Percentiles rank a stretch among this genome's conserved stretches.
phyloP scores from a whole-genome alignment of 345 rosid species.

The Odontarrhena argentea region DNA sequence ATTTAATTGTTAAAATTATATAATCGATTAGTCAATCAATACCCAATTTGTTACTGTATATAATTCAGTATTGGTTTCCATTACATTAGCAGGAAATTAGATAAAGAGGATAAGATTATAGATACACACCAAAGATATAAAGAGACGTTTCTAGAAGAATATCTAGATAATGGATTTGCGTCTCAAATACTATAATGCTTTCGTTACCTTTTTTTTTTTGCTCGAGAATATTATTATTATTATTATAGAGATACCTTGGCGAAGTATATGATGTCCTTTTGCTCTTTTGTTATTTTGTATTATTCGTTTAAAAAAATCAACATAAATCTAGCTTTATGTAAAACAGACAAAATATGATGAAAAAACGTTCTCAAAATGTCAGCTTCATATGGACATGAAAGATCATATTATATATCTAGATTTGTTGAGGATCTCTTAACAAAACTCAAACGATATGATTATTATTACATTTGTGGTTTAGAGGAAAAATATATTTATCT shows the following conservation, averaged over 20 bases:
- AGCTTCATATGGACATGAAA: conserved; percentile 34
- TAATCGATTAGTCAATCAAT: not conserved
- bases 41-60: not conserved
- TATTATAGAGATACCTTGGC: not conserved
- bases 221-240: conserved; percentile 19
- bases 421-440: conserved; percentile 5
- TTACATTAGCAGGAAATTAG: not conserved
- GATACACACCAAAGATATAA: not conserved
- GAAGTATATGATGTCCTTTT: conserved; percentile 9
- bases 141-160: conserved; percentile 37
- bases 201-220: not conserved
- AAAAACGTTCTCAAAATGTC: conserved; percentile 23
- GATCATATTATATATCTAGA: conserved; percentile 21
- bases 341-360: conserved; percentile 28
- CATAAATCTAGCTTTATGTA: conserved; percentile 25
- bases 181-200: conserved; percentile 36
- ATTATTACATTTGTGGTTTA: not conserved
- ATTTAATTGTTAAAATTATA: too few relatives aligned
- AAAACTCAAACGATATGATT: not conserved
- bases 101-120: conserved; percentile 21
- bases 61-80: not conserved
- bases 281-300: conserved; percentile 7
- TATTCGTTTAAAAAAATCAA: not conserved
- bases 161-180: conserved; percentile 34
- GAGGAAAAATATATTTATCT: not conserved